Conservation (phyloP, 352 stramenopile species). For the Globisporangium echinulatum region DNA sequence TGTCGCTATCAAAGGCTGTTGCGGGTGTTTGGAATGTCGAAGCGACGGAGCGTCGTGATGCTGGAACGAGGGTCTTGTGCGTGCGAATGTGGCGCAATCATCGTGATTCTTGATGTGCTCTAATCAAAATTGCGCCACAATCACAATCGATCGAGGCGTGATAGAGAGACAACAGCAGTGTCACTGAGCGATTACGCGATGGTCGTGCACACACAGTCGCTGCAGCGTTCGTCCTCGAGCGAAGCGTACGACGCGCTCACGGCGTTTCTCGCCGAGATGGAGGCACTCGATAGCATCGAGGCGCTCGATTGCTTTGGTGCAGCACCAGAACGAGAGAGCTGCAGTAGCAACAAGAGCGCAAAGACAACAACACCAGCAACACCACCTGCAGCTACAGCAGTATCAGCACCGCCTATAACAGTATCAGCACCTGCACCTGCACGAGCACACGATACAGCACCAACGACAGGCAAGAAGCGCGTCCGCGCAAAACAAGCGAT, state of each 20-base stretch:
- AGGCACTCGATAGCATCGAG: not conserved
- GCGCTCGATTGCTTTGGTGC: too few species aligned
- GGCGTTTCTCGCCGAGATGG: slow-evolving; percentile 11
- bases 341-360: not conserved
- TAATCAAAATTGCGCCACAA: not conserved
- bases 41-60: too few species aligned
- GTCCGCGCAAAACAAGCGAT: slow-evolving; percentile 8
- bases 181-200: not conserved
- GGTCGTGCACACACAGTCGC: not conserved
- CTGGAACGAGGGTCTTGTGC: too few species aligned
- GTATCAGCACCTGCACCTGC: not conserved
- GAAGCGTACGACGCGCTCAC: slow-evolving; percentile 2
- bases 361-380: not conserved
- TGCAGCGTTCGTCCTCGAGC: not conserved
- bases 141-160: not conserved
- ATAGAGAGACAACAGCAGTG: not conserved
- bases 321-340: not conserved
- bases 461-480: not conserved
- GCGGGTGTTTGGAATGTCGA: too few species aligned
- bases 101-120: too few species aligned
- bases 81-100: too few species aligned
- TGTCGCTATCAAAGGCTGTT: too few species aligned
- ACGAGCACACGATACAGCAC: not conserved
- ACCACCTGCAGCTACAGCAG: not conserved
- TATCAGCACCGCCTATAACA: not conserved